phyloP scores from a whole-genome alignment of 1,284 basidiomycete species.

The Flammula alnicola region DNA sequence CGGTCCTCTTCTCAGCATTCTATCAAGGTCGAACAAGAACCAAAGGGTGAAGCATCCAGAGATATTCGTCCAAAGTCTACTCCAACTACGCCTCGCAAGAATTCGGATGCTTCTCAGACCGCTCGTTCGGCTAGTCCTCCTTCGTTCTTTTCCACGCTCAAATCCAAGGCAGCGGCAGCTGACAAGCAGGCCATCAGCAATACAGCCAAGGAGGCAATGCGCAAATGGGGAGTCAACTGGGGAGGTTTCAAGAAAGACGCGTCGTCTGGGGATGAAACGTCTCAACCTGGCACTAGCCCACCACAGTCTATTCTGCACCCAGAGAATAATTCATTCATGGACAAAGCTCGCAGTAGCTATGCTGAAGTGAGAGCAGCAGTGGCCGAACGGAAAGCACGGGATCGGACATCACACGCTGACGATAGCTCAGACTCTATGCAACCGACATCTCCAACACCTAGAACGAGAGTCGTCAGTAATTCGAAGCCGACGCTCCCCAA shows the following conservation, averaged over 20 bases:
- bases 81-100: slow-evolving; percentile 29
- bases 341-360: slow-evolving; percentile 59
- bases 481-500: slow-evolving; percentile 16
- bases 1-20: slow-evolving; percentile 32
- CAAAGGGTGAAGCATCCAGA: neutral
- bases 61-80: slow-evolving; percentile 7
- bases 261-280: slow-evolving; percentile 43
- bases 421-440: slow-evolving; percentile 20
- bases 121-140: slow-evolving; percentile 39
- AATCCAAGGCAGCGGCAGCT: slow-evolving; percentile 70
- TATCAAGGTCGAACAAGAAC: neutral
- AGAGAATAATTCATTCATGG: slow-evolving; percentile 32
- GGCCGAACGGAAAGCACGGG: slow-evolving; percentile 59
- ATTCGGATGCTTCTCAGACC: slow-evolving; percentile 28
- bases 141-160: slow-evolving; percentile 74
- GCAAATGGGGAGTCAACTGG: slow-evolving; percentile 89
- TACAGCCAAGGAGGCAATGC: slow-evolving; percentile 83
- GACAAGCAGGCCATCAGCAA: slow-evolving; percentile 85
- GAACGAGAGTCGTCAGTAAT: slow-evolving; percentile 19
- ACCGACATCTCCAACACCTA: slow-evolving; percentile 18
- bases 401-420: slow-evolving; percentile 34
- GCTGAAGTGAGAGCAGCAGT: slow-evolving; percentile 76
- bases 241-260: slow-evolving; percentile 61
- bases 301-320: slow-evolving; percentile 11
- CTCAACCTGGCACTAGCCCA: slow-evolving; percentile 23